Evolutionary conservation across 2,329 filamentous ascomycete genomes (phyloP).

Genomic region (Phialophora tarda): DNA sequence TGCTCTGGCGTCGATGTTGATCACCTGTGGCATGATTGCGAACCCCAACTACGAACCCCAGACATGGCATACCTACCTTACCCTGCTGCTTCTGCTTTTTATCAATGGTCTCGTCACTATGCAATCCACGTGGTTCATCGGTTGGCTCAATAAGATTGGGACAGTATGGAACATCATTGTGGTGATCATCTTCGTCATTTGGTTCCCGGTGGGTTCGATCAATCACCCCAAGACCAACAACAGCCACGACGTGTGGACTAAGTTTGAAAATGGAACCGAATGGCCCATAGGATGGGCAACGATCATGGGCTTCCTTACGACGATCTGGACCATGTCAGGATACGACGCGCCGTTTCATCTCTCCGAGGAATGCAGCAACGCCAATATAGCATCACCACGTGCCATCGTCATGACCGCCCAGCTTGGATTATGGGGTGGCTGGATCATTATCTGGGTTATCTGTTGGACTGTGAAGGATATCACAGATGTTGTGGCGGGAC

Average conservation of each 20-base stretch:
- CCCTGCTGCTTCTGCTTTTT: slow-evolving; percentile 43
- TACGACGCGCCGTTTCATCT: slow-evolving; percentile 46
- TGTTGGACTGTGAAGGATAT: slow-evolving; percentile 44
- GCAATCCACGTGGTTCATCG: slow-evolving; percentile 46
- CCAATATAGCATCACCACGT: slow-evolving; percentile 43
- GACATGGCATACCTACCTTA: slow-evolving; percentile 46
- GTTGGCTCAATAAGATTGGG: slow-evolving; percentile 45
- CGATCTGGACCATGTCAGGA: slow-evolving; percentile 44
- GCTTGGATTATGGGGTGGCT: slow-evolving; percentile 42
- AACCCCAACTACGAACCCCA: slow-evolving; percentile 44
- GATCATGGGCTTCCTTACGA: slow-evolving; percentile 52
- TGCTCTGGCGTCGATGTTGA: slow-evolving; percentile 45
- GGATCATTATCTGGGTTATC: slow-evolving; percentile 42
- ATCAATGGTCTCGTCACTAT: slow-evolving; percentile 45
- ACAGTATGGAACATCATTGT: slow-evolving; percentile 43
- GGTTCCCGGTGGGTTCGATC: slow-evolving; percentile 45
- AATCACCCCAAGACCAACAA: slow-evolving; percentile 46
- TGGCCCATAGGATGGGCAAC: slow-evolving; percentile 42
- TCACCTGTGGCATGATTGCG: slow-evolving; percentile 44
- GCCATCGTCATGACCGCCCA: slow-evolving; percentile 45
- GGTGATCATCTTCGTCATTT: slow-evolving; percentile 46
- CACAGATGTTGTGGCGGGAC: slow-evolving; percentile 41
- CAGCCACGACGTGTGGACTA: slow-evolving; percentile 41
- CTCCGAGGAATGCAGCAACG: slow-evolving; percentile 45
- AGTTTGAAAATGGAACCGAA: slow-evolving; percentile 42